These are phyloP conservation scores for Geranium brycei DNA, from an alignment of 345 rosid species.

Conservation along the genomic window DNA sequence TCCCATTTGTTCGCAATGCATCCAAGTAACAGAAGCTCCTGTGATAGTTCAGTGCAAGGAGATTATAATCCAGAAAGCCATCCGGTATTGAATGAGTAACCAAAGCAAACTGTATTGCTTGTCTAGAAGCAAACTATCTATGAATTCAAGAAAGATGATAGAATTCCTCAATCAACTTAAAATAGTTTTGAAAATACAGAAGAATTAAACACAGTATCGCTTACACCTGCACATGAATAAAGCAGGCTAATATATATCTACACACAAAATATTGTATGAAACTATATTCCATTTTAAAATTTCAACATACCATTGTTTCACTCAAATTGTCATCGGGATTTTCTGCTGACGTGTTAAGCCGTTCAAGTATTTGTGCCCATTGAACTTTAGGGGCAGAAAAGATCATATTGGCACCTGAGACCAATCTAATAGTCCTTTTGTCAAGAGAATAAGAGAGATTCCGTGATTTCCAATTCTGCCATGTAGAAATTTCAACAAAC, in stretches of 20 bases:
- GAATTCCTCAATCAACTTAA: no score
- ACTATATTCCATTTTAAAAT: neutral
- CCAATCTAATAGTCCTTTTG: conserved; percentile 56
- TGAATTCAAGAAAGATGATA: no score
- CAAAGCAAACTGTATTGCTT: no score
- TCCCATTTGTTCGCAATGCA: conserved; percentile 49
- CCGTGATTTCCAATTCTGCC: conserved; percentile 51
- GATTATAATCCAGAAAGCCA: neutral
- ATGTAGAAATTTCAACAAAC: conserved; percentile 29
- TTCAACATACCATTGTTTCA: conserved; percentile 42
- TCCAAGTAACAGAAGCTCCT: conserved; percentile 78
- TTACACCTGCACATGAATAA: no score
- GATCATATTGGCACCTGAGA: conserved; percentile 59
- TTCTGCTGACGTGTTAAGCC: conserved; percentile 22
- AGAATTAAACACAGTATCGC: no score
- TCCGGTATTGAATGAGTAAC: no score
- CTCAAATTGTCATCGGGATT: conserved; percentile 19
- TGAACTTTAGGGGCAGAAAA: conserved; percentile 51
- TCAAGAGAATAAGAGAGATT: conserved; percentile 49
- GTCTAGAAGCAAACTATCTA: no score
- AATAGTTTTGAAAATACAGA: no score
- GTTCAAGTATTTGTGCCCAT: conserved; percentile 48
- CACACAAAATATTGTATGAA: no score
- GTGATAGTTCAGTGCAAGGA: conserved; percentile 10
- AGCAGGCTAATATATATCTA: no score